Percentiles rank a stretch among this genome's conserved stretches.
Conservation (phyloP, 2,329 filamentous ascomycete species). For the Ascochyta pisi region DNA sequence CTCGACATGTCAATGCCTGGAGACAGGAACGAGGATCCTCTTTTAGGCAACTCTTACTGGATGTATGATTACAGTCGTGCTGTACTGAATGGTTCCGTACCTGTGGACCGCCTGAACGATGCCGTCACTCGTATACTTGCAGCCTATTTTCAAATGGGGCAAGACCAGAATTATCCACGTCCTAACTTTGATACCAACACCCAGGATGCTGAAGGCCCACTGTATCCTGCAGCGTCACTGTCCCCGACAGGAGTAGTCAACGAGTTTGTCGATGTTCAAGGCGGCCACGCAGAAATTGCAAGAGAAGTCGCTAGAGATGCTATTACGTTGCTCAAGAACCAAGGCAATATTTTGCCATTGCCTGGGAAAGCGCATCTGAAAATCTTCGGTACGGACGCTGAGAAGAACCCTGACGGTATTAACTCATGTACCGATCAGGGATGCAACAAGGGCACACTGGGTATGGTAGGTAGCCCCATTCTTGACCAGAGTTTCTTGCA, state of each 20-base stretch:
- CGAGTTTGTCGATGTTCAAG: conserved; percentile 68
- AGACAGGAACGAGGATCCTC: conserved; percentile 63
- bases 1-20: conserved; percentile 83
- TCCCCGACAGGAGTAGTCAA: conserved; percentile 71
- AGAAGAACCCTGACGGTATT: conserved; percentile 63
- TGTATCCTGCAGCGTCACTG: conserved; percentile 54
- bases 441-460: conserved; percentile 73
- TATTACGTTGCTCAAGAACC: conserved; percentile 69
- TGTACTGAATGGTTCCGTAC: conserved; percentile 82
- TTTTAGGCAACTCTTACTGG: conserved; percentile 63
- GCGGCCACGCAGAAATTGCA: conserved; percentile 59
- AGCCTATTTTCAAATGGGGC: conserved; percentile 74
- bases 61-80: conserved; percentile 77
- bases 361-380: conserved; percentile 39
- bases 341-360: conserved; percentile 62
- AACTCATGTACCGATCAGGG: conserved; percentile 72
- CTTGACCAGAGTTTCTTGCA: background rate
- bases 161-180: conserved; percentile 53
- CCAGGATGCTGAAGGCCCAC: conserved; percentile 41
- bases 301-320: conserved; percentile 62
- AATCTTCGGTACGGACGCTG: conserved; percentile 57
- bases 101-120: conserved; percentile 82
- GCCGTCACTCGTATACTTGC: conserved; percentile 87
- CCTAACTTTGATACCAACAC: conserved; percentile 49
- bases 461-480: conserved; percentile 60